These are phyloP conservation scores for Penicillium sp. DNA, from an alignment of 2,329 filamentous ascomycete genomes.

Conservation along the genomic window DNA sequence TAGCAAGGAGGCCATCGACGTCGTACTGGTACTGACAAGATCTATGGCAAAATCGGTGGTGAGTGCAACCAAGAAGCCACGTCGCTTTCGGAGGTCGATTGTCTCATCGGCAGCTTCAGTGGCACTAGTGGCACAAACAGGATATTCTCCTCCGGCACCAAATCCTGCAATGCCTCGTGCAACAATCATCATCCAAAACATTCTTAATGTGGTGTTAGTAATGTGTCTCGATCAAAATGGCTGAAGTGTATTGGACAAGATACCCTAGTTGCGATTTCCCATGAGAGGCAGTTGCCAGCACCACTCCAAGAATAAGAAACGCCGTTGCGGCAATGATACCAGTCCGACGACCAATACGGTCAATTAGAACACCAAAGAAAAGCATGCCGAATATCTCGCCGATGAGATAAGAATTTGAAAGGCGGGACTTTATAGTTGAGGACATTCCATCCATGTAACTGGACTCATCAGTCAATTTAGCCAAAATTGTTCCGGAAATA, in stretches of 20 bases:
- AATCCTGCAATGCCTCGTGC: constrained; percentile 22
- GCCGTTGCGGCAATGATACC: constrained; percentile 43
- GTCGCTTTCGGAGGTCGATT: constrained; percentile 13
- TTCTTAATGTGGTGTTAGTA: constrained; percentile 8
- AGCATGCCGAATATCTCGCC: constrained; percentile 52
- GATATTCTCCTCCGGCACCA: constrained; percentile 39
- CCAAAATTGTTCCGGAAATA: neutral
- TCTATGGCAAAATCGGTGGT: constrained; percentile 23
- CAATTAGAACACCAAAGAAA: constrained; percentile 45
- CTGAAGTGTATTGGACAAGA: neutral
- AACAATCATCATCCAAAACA: constrained; percentile 47
- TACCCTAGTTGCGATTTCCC: constrained; percentile 33
- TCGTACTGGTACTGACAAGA: constrained; percentile 9
- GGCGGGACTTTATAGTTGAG: constrained; percentile 40
- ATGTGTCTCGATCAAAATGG: neutral
- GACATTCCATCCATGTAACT: constrained; percentile 28
- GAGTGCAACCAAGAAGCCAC: constrained; percentile 22
- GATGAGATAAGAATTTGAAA: constrained; percentile 50
- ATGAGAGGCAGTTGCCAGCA: constrained; percentile 41
- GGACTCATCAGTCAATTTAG: neutral
- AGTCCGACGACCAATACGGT: constrained; percentile 44
- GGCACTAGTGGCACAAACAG: constrained; percentile 22
- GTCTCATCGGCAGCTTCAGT: constrained; percentile 24
- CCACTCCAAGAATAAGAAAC: constrained; percentile 42
- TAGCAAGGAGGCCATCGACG: neutral